Base-by-base conservation (phyloP, 2,329 filamentous ascomycete species). In the Lachnellula suecica region DNA sequence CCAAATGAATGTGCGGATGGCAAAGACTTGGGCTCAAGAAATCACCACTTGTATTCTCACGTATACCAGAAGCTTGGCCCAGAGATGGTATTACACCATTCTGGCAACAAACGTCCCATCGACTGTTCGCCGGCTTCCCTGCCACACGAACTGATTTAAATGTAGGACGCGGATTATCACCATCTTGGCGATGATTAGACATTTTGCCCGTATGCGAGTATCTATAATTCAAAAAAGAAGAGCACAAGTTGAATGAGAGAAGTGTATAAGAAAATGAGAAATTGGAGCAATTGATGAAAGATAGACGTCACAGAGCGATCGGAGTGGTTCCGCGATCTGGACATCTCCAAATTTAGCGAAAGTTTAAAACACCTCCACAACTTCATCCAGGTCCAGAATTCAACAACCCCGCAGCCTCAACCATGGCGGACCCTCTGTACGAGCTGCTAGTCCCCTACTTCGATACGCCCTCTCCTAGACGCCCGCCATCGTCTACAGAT, bases 1-100 rank as follows among this genome's bases (percentile, higher is more conserved):
- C 87, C 24, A 90, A 74, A 63, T 90, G 87, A 46, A 90, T 81
- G 59, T 90, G 87, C 7, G 87, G 85, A 63, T 90, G 87, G 59
- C 85, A 88, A 3, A 90, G 75, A 8, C 78, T 75, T 3, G 83
- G 82, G 19, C 72, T 69, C 10, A 82, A 60, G 1, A 82, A 67
- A 23, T 52, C 43, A 22, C 11, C 53, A n/a, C 10, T 20, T n/a
- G n/a, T n/a, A 10, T 53, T 37, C 37, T 25, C 13, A 17, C 29
- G 31, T 25, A 49, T 42, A 19, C 48, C 48, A 13, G 38, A n/a
- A 37, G 58, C 45, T 19, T 58, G 54, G 53, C 45, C 63, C 63
- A 57, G 60, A 61, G 48, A 69, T 59, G 22, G 50, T 52, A 72
- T 67, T 7, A 27, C 49, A 11, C 65, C 64, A 17, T 62, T 52